Percentiles rank a stretch among this genome's conserved stretches.
These are phyloP conservation scores for Quercus tomentella DNA, from an alignment of 331 rosid genomes.

Conservation along the genomic window DNA sequence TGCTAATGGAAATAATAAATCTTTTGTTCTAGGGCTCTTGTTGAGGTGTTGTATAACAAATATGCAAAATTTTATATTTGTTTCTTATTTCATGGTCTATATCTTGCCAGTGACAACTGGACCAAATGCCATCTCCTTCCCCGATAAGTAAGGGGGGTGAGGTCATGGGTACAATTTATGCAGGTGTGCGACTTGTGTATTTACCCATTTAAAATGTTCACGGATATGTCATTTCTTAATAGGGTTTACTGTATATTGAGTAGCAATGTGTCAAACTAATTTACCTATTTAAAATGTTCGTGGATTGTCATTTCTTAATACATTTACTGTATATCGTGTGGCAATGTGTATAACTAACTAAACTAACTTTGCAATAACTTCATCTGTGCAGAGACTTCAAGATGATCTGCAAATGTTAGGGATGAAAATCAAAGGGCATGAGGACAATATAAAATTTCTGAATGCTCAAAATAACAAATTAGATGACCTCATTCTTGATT, in stretches of 20 bases:
- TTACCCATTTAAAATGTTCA: background rate
- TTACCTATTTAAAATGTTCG: background rate
- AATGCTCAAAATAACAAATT: constrained; percentile 53
- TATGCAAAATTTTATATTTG: background rate
- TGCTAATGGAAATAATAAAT: constrained; percentile 1
- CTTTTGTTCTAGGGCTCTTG: background rate
- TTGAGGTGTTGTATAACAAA: background rate
- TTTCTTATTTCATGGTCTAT: background rate
- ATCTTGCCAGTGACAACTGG: background rate
- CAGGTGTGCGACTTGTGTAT: background rate
- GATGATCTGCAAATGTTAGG: constrained; percentile 56
- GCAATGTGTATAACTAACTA: background rate
- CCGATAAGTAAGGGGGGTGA: background rate
- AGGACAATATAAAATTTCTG: constrained; percentile 52
- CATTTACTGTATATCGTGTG: background rate
- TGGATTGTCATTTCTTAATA: background rate
- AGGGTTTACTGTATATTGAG: background rate
- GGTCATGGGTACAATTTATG: background rate
- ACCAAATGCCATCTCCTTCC: background rate
- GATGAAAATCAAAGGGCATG: constrained; percentile 66
- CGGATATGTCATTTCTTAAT: background rate
- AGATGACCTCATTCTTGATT: constrained; percentile 57
- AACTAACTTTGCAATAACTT: constrained; percentile 17
- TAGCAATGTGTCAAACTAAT: background rate
- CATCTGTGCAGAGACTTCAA: constrained; percentile 60